phyloP scores from a whole-genome alignment of 177 flowering plant species.

The Telopea speciosissima region DNA sequence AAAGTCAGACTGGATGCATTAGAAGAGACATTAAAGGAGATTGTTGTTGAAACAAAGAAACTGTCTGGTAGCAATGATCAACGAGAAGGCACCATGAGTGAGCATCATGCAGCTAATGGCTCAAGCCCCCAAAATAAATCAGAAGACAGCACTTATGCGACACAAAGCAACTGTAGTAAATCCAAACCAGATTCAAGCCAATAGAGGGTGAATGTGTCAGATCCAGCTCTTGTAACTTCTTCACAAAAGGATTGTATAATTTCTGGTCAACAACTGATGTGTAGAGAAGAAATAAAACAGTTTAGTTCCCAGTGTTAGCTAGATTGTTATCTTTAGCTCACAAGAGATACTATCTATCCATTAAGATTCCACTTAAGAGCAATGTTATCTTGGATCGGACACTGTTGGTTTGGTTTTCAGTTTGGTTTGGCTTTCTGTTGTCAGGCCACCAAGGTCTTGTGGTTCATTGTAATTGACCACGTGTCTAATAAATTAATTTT shows the following conservation, averaged over 20 bases:
- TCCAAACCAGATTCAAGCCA: constrained; percentile 6
- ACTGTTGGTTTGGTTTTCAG: too few relatives aligned
- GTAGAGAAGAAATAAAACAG: too few relatives aligned
- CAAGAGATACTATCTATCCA: too few relatives aligned
- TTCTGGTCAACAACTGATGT: too few relatives aligned
- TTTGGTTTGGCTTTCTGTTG: too few relatives aligned
- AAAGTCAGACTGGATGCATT: constrained; percentile 47
- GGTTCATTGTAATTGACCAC: too few relatives aligned
- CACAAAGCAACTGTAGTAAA: neutral
- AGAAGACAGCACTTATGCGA: constrained; percentile 1
- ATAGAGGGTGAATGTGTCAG: neutral
- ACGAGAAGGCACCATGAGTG: constrained; percentile 6
- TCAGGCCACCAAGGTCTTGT: too few relatives aligned
- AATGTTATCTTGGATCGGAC: too few relatives aligned
- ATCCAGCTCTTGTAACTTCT: neutral
- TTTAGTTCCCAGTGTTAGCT: too few relatives aligned
- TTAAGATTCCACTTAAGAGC: too few relatives aligned
- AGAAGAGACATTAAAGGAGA: constrained; percentile 51
- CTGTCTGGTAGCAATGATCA: constrained; percentile 4
- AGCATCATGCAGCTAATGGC: neutral
- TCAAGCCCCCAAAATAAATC: constrained; percentile 3
- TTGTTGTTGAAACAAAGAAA: constrained; percentile 40
- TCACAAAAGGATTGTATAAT: neutral
- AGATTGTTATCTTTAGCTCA: too few relatives aligned
- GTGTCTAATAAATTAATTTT: too few relatives aligned